Percentiles rank a stretch among this genome's conserved stretches.
Conservation (phyloP, 371 early-diverging fungal species). For the Thermomucor indicae-seudaticae region DNA sequence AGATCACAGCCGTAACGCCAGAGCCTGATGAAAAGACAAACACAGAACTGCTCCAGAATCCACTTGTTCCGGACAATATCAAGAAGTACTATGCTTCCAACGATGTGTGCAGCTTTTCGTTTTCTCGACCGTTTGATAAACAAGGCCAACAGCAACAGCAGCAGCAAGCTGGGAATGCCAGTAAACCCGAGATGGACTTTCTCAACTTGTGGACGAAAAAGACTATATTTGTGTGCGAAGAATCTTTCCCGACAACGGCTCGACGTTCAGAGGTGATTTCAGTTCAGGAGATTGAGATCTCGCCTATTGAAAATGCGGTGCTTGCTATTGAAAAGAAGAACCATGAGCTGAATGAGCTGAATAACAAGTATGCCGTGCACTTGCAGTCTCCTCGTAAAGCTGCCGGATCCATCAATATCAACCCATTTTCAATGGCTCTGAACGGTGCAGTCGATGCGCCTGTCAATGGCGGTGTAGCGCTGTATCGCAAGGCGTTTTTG, state of each 20-base stretch:
- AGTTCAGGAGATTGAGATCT: slow-evolving; percentile 48
- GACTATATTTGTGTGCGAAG: slow-evolving; percentile 60
- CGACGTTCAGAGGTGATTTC: slow-evolving; percentile 57
- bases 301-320: slow-evolving; percentile 80
- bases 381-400: slow-evolving; percentile 9
- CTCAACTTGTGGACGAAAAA: slow-evolving; percentile 78
- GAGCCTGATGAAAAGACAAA: slow-evolving; percentile 44
- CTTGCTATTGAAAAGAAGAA: slow-evolving; percentile 69
- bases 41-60: slow-evolving; percentile 23
- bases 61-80: slow-evolving; percentile 40
- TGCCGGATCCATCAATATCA: slow-evolving; percentile 48
- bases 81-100: slow-evolving; percentile 63
- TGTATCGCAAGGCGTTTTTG: slow-evolving; percentile 73
- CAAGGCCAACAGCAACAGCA: background rate
- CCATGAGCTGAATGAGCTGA: slow-evolving; percentile 52
- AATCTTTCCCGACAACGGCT: slow-evolving; percentile 66
- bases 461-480: slow-evolving; percentile 80
- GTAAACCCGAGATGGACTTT: slow-evolving; percentile 57
- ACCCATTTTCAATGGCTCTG: slow-evolving; percentile 77
- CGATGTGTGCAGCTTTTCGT: slow-evolving; percentile 62
- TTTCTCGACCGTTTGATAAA: slow-evolving; percentile 49
- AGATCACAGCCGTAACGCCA: slow-evolving; percentile 68
- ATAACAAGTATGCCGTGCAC: slow-evolving; percentile 47
- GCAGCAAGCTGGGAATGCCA: background rate
- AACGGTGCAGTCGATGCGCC: slow-evolving; percentile 86